A percentile compares a stretch with the other conserved stretches of the same genome.
phyloP scores from a whole-genome alignment of 2,329 filamentous ascomycete species.

The Rhexocercosporidium sp. region DNA sequence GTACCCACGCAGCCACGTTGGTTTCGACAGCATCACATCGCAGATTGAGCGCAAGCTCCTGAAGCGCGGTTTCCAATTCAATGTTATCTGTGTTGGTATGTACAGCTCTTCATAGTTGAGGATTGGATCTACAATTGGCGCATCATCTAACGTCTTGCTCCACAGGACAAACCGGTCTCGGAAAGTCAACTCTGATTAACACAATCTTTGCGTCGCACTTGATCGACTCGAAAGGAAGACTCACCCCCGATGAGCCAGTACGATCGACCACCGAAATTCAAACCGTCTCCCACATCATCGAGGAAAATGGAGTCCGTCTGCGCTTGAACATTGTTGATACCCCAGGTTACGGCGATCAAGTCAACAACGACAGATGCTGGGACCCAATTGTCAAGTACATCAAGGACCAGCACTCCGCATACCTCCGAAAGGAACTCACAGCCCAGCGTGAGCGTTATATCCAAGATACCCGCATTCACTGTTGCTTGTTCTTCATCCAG shows the following conservation, averaged over 20 bases:
- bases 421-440: constrained; percentile 98
- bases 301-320: constrained; percentile 98
- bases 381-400: constrained; percentile 99
- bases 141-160: constrained; percentile 32
- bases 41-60: constrained; percentile 99
- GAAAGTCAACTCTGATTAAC: constrained; percentile 99
- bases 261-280: constrained; percentile 98
- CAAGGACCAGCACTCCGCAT: constrained; percentile 99
- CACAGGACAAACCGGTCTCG: constrained; percentile 93
- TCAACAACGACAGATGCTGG: constrained; percentile 99
- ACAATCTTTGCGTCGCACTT: constrained; percentile 99
- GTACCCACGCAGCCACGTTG: constrained; percentile 96
- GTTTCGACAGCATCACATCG: constrained; percentile 99
- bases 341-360: constrained; percentile 95
- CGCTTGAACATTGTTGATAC: constrained; percentile 99
- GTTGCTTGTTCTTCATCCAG: constrained; percentile 99
- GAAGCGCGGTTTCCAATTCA: constrained; percentile 99
- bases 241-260: constrained; percentile 89
- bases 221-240: constrained; percentile 97
- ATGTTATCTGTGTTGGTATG: constrained; percentile 98
- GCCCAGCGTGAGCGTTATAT: constrained; percentile 99
- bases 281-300: constrained; percentile 96
- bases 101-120: constrained; percentile 39
- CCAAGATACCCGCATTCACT: constrained; percentile 98
- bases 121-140: constrained; percentile 1